A percentile compares a stretch with the other conserved stretches of the same genome.
phyloP scores from a whole-genome alignment of 176 grass and related monocot species.

The Leersia perrieri region DNA sequence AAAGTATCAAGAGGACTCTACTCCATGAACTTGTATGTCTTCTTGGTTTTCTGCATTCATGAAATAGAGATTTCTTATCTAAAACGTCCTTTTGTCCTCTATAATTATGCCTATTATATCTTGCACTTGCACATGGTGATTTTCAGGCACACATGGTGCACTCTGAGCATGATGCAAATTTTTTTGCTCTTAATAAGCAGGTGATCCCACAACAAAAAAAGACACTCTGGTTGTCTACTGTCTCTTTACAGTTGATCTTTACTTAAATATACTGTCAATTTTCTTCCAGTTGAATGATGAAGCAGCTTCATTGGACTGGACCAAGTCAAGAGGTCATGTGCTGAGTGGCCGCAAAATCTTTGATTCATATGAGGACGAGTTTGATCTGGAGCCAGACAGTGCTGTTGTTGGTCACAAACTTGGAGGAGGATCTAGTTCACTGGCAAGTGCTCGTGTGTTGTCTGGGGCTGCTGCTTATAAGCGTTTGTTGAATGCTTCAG shows the following conservation, averaged over 20 bases:
- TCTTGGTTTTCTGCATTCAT: slow-evolving; percentile 9
- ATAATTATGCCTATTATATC: neutral
- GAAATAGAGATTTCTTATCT: neutral
- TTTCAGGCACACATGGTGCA: slow-evolving; percentile 96
- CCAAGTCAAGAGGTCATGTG: slow-evolving; percentile 79
- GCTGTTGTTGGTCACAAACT: slow-evolving; percentile 49
- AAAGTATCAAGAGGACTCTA: slow-evolving; percentile 90
- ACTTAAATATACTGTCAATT: slow-evolving; percentile 6
- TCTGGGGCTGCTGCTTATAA: slow-evolving; percentile 72
- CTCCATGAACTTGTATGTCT: slow-evolving; percentile 90
- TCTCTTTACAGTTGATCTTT: slow-evolving; percentile 10
- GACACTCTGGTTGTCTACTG: neutral
- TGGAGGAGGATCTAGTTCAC: slow-evolving; percentile 57
- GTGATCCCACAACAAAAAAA: no score
- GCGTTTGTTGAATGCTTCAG: slow-evolving; percentile 44
- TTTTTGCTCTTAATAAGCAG: slow-evolving; percentile 97
- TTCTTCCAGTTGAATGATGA: slow-evolving; percentile 85
- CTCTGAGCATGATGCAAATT: slow-evolving; percentile 84
- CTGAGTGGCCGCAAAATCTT: slow-evolving; percentile 59
- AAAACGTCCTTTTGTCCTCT: slow-evolving; percentile 8
- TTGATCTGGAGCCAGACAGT: slow-evolving; percentile 36
- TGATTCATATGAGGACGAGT: slow-evolving; percentile 67
- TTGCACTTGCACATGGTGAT: slow-evolving; percentile 24
- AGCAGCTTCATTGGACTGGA: slow-evolving; percentile 80
- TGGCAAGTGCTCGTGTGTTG: slow-evolving; percentile 50